Evolutionary conservation across 352 stramenopile genomes (phyloP), one percentile per base, ranked within the genome.

Genomic region (Pythium biforme): DNA sequence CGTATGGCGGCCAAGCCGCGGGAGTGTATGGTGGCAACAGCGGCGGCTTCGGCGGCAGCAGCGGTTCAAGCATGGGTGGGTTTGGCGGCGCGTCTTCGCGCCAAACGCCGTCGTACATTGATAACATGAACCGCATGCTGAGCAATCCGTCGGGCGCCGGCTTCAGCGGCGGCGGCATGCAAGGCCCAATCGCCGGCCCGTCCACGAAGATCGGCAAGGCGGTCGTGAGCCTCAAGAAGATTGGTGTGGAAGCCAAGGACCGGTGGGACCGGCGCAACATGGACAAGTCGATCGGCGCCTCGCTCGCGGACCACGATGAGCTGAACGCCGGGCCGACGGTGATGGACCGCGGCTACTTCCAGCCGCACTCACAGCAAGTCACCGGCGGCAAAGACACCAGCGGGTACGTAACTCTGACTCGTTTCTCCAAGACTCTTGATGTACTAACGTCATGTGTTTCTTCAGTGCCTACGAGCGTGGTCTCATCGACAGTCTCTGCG

Each of bases 231-330:
- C 65, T 95, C n/a, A 88, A 89, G 69, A 91, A 92, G 70, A 89
- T 93, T 57, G 80, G 84, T 15, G 74, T 81, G 27, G 81, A 88
- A 56, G 84, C 83, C 15, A 77, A 86, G 20, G 86, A 95, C 34
- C 89, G 84, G 27, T 95, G 85, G 84, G 84, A 95, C 22, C 80
- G 84, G 19, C 86, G 86, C 37, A 94, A 95, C 77, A 93, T 95
- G 81, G 86, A 95, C 69, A 94, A 94, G 70, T 92, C 83, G 17
- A 95, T 95, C 74, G 84, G 75, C n/a, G 89, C 83, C n/a, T 95
- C 86, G 11, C 70, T 95, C 19, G 84, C 86, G 39, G 86, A 95
- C 65, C 83, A 95, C 61, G 86, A 95, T 45, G 86, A 94, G 50
- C 64, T 94, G 41, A 79, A 72, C n/a, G 78, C 83, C 9, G 83